These are phyloP conservation scores for Dorcoceras hygrometricum DNA, from an alignment of 257 asterid genomes.

Conservation along the genomic window DNA sequence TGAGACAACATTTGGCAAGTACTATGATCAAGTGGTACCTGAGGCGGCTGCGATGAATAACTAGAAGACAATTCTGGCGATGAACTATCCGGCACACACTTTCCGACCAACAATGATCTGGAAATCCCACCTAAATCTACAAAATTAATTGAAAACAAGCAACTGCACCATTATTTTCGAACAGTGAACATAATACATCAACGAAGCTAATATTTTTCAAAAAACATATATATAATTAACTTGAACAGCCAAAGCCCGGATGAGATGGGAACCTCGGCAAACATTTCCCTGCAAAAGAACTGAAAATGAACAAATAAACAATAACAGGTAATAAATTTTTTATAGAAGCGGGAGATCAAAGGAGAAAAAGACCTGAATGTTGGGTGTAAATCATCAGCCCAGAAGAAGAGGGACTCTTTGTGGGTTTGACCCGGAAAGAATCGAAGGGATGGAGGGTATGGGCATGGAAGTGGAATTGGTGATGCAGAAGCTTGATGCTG, in stretches of 20 bases:
- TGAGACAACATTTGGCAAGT: too few species aligned
- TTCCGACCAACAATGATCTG: not conserved
- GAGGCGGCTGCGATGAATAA: not conserved
- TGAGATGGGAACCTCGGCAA: not conserved
- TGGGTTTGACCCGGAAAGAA: not conserved
- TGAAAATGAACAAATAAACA: not conserved
- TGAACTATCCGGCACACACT: not conserved
- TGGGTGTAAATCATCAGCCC: not conserved
- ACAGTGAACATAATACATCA: not conserved
- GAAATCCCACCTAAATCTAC: slow-evolving; percentile 2
- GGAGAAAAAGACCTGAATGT: not conserved
- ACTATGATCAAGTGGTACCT: not conserved
- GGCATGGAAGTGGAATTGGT: too few species aligned
- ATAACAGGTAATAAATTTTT: not conserved
- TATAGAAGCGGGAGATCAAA: not conserved
- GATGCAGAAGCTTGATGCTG: not conserved
- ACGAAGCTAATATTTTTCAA: not conserved
- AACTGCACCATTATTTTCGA: not conserved
- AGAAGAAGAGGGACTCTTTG: not conserved
- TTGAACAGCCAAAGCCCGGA: not conserved
- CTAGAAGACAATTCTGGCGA: not conserved
- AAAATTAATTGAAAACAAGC: not conserved
- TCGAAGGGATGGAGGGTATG: not conserved
- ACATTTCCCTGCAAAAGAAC: not conserved
- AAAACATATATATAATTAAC: not conserved